A percentile compares a stretch with the other conserved stretches of the same genome.
Conservation (phyloP, 805 yeast genomes). For the Cyberlindnera petersonii region DNA sequence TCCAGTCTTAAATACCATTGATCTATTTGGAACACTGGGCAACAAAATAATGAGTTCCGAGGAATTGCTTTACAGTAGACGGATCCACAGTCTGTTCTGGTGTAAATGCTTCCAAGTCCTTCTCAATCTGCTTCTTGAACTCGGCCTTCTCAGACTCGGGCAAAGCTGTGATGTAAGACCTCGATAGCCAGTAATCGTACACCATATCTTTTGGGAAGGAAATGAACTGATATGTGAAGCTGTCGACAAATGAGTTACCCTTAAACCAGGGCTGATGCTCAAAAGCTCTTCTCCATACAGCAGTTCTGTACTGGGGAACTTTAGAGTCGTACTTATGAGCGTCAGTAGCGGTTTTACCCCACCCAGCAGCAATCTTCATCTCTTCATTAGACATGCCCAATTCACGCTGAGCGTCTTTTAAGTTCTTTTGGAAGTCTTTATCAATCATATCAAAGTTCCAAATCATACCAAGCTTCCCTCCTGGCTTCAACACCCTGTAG, state of each 20-base stretch:
- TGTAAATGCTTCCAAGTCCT: constrained; percentile 8
- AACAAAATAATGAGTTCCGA: constrained; percentile 25
- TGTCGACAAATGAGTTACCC: constrained; percentile 31
- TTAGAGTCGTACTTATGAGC: constrained; percentile 33
- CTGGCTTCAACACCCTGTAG: constrained; percentile 45
- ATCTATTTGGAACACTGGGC: constrained; percentile 6
- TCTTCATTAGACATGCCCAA: constrained; percentile 11
- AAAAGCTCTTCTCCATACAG: constrained; percentile 43
- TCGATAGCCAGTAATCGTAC: constrained; percentile 49
- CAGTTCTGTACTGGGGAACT: constrained; percentile 56
- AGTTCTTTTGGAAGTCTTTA: constrained; percentile 12
- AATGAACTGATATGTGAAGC: constrained; percentile 30
- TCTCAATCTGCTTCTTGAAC: constrained; percentile 32
- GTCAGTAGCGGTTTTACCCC: constrained; percentile 16
- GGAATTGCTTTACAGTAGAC: constrained; percentile 17
- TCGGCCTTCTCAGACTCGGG: constrained; percentile 33
- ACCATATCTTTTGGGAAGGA: constrained; percentile 34
- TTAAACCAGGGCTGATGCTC: constrained; percentile 32
- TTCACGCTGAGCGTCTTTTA: constrained; percentile 7
- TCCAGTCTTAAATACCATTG: neutral
- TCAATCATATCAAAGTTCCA: constrained; percentile 51
- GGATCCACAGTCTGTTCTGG: constrained; percentile 8
- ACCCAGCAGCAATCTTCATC: constrained; percentile 7
- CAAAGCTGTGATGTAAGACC: constrained; percentile 50
- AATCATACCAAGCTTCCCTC: constrained; percentile 48